Conservation (phyloP, 73 alveolate genomes). For the Paramecium sonneborni region DNA sequence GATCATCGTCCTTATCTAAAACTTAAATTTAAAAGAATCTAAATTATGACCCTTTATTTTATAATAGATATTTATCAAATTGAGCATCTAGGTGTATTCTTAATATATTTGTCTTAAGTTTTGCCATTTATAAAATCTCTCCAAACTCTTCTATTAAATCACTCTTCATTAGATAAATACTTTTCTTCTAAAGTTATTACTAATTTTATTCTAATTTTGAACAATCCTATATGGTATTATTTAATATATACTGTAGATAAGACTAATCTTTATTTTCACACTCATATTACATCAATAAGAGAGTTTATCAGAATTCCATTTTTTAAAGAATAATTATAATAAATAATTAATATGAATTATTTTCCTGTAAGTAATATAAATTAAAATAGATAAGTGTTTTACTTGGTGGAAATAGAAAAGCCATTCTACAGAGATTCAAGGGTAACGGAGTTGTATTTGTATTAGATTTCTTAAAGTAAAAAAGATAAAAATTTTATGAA, state of each 20-base stretch:
- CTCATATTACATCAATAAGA: not conserved
- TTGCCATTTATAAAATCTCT: not conserved
- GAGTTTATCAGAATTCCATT: not conserved
- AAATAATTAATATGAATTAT: not conserved
- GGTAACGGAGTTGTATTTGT: not conserved
- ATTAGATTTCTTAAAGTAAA: not conserved
- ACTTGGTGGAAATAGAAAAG: not conserved
- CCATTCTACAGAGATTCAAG: not conserved
- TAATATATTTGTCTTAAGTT: slow-evolving; percentile 21
- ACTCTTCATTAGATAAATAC: not conserved
- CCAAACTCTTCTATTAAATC: not conserved
- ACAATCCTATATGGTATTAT: not conserved
- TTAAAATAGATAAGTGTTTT: not conserved
- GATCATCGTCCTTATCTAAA: slow-evolving; percentile 67
- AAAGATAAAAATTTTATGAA: not conserved
- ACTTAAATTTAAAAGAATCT: slow-evolving; percentile 72
- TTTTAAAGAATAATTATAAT: not conserved
- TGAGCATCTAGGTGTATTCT: slow-evolving; percentile 57
- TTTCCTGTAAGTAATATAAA: not conserved
- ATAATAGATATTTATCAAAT: slow-evolving; percentile 66
- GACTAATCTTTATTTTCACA: not conserved
- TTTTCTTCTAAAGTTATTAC: not conserved
- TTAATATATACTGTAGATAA: not conserved
- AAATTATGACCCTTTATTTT: slow-evolving; percentile 72
- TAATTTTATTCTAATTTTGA: too few relatives aligned